Evolutionary conservation across 495 filamentous ascomycete species (phyloP).

Genomic region (Talaromyces stipitatus): DNA sequence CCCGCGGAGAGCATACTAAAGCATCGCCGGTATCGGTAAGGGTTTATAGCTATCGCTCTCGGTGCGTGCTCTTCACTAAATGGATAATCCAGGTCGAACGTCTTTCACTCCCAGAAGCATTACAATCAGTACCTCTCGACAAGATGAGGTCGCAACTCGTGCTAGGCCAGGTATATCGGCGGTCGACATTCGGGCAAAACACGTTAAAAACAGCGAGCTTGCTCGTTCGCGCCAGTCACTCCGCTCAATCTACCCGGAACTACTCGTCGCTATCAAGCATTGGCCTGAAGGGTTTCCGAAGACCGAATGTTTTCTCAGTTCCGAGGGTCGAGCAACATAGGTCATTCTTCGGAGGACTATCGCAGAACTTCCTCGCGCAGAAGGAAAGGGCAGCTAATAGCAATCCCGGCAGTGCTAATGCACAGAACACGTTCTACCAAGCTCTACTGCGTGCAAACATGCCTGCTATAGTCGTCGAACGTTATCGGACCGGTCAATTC

Average conservation of each 20-base stretch:
- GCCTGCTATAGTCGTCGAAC: conserved; percentile 82
- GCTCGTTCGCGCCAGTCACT: conserved; percentile 6
- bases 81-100: background rate
- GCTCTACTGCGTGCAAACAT: conserved; percentile 85
- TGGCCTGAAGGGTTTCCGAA: conserved; percentile 17
- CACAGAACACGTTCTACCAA: conserved; percentile 90
- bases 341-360: conserved; percentile 47
- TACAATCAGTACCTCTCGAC: conserved; percentile 21
- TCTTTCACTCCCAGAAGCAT: conserved; percentile 20
- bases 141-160: conserved; percentile 15
- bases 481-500: conserved; percentile 79
- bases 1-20: background rate
- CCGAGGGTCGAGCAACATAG: conserved; percentile 33
- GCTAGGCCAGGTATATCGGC: conserved; percentile 5
- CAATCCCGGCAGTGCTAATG: conserved; percentile 74
- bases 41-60: background rate
- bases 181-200: background rate
- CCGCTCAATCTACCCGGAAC: conserved; percentile 19
- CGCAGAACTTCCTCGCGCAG: conserved; percentile 54
- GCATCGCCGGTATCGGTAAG: background rate
- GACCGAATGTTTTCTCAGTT: conserved; percentile 14
- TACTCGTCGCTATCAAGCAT: conserved; percentile 31
- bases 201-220: conserved; percentile 1
- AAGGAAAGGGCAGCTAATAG: conserved; percentile 86
- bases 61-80: background rate